Evolutionary conservation across 495 filamentous ascomycete species (phyloP).

Genomic region (Durotheca rogersii): DNA sequence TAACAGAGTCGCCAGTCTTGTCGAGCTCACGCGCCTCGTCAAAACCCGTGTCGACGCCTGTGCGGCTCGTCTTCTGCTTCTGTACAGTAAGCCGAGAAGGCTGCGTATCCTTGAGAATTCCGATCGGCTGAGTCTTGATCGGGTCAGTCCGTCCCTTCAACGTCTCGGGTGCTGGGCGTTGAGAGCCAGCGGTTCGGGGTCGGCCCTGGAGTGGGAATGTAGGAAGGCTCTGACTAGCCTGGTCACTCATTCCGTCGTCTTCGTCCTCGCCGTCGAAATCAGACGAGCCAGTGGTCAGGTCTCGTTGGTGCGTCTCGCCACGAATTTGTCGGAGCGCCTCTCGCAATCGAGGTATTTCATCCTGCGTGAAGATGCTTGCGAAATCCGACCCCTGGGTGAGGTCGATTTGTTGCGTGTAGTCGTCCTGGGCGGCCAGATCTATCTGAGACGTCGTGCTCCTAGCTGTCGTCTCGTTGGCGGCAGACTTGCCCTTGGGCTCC

Average conservation of each 20-base stretch:
- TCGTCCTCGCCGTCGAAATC: constrained; percentile 24
- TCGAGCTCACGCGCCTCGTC: constrained; percentile 11
- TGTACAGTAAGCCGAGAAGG: constrained; percentile 37
- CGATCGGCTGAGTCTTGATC: constrained; percentile 35
- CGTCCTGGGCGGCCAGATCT: constrained; percentile 43
- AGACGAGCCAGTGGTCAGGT: constrained; percentile 10
- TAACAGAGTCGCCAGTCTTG: constrained; percentile 1
- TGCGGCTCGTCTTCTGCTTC: constrained; percentile 15
- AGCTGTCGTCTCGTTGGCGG: constrained; percentile 32
- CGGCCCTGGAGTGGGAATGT: constrained; percentile 5
- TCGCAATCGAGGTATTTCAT: constrained; percentile 41
- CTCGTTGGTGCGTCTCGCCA: constrained; percentile 20
- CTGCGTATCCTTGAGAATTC: constrained; percentile 48
- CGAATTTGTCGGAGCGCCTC: constrained; percentile 39
- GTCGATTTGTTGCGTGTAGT: constrained; percentile 45
- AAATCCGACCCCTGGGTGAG: constrained; percentile 46
- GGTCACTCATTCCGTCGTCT: constrained; percentile 29
- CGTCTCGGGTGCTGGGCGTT: constrained; percentile 13
- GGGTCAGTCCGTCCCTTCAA: constrained; percentile 24
- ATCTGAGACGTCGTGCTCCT: constrained; percentile 33
- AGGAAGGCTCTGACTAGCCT: constrained; percentile 20
- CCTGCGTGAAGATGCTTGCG: constrained; percentile 41
- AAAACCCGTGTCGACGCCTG: not conserved
- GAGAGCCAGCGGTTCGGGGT: constrained; percentile 26
- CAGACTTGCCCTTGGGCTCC: constrained; percentile 36